Percentiles rank a stretch among this genome's conserved stretches.
Conservation (phyloP, 2,329 filamentous ascomycete genomes). For the Myotisia sp. region DNA sequence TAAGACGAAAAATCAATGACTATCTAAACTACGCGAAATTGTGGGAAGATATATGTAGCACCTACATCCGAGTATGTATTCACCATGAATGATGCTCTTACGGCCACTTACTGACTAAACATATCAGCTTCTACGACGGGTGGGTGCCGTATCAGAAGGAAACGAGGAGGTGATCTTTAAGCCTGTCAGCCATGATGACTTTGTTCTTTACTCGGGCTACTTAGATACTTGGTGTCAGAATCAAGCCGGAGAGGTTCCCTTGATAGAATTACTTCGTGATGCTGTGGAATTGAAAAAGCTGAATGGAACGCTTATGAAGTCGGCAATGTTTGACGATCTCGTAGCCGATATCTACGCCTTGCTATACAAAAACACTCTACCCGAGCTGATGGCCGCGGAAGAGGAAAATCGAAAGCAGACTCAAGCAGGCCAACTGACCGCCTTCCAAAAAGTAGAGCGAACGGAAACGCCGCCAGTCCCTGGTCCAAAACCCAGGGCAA, state of each 20-base stretch:
- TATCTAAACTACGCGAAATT: constrained; percentile 49
- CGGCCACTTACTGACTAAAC: constrained; percentile 8
- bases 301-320: constrained; percentile 78
- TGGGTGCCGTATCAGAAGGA: constrained; percentile 43
- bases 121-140: constrained; percentile 41
- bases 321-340: constrained; percentile 76
- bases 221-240: constrained; percentile 45
- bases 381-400: constrained; percentile 26
- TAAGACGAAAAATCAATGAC: constrained; percentile 69
- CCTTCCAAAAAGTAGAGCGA: constrained; percentile 17
- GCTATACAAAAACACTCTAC: constrained; percentile 27
- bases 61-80: constrained; percentile 38
- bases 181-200: constrained; percentile 50
- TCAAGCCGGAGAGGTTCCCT: constrained; percentile 30
- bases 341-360: constrained; percentile 78
- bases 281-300: constrained; percentile 59
- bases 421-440: constrained; percentile 34
- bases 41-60: constrained; percentile 47
- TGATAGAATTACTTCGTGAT: constrained; percentile 51
- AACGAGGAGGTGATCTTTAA: constrained; percentile 53
- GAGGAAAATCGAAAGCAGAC: constrained; percentile 35
- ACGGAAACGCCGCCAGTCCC: constrained; percentile 8
- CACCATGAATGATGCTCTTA: constrained; percentile 5
- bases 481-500: constrained; percentile 31
- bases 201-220: constrained; percentile 43